Evolutionary conservation across 495 filamentous ascomycete species (phyloP), one percentile per base, ranked within the genome.

Genomic region (Aspergillus leporis): DNA sequence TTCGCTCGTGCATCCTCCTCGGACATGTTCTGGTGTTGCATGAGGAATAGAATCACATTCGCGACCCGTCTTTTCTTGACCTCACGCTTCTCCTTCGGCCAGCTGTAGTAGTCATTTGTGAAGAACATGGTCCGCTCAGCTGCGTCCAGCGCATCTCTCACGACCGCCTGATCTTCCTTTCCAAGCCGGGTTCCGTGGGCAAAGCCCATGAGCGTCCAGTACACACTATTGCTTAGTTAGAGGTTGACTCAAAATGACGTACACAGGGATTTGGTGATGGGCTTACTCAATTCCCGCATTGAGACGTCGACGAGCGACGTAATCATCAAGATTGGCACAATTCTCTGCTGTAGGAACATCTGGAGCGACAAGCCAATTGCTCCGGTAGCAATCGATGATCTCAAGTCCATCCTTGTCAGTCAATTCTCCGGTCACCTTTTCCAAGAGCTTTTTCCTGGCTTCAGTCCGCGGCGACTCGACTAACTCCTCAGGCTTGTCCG

Each of bases 51-150:
- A 31, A 55, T 58, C 32, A 59, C 52, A 31, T 63, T 63, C 50
- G 56, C 55, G 13, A 59, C 45, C 31, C 41, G 43, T 38, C 56
- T 36, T 49, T 38, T 52, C 56, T 58, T 58, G 48, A 41, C 22
- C 30, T 60, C 41, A 31, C 52, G 49, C 52, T 55, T 57, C 46
- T 63, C 56, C 31, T 51, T 46, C 40, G 55, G 36, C 55, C 56
- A 63, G 56, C 55, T 59, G 49, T 58, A 63, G 56, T 60, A 63
- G 36, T 63, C 61, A 41, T 63, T 63, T 18, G 56, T 63, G 38
- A 63, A 58, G 52, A 63, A 51, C 56, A 63, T 63, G 32, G 52
- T 52, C n/a, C 56, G 55, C 57, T 63, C 61, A 18, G 56, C 56
- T 31, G 55, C 49, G 18, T 55, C 52, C 19, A 63, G 40, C 1